phyloP scores from a whole-genome alignment of 176 grass and related monocot species.

The Bromus sterilis region DNA sequence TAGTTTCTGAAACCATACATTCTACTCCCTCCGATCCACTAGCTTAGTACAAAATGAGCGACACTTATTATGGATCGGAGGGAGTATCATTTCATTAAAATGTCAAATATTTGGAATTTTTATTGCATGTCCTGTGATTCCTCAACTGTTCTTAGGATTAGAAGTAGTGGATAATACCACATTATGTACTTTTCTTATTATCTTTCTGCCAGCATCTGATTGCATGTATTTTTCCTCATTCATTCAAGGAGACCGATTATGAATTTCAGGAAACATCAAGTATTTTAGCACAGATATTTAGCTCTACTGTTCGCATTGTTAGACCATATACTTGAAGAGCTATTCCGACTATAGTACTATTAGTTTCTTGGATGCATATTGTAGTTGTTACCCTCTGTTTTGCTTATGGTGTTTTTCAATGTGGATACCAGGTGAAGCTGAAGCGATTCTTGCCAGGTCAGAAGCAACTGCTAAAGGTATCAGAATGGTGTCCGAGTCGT shows the following conservation, averaged over 20 bases:
- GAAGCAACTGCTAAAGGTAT: conserved; percentile 67
- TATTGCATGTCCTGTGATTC: not conserved
- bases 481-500: conserved; percentile 53
- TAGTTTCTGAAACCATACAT: too few relatives aligned
- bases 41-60: too few relatives aligned
- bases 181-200: not conserved
- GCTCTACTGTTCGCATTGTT: not conserved
- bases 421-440: conserved; percentile 59
- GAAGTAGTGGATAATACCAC: not conserved
- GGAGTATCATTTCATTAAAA: not conserved
- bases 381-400: not conserved
- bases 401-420: not conserved
- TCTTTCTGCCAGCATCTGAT: not conserved
- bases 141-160: not conserved
- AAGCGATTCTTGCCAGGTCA: conserved; percentile 75
- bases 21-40: too few relatives aligned
- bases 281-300: not conserved
- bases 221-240: not conserved
- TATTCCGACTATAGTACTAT: not conserved
- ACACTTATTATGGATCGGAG: too few relatives aligned
- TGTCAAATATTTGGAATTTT: not conserved
- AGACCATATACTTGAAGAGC: not conserved
- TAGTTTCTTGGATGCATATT: not conserved
- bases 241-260: not conserved
- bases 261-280: not conserved